Percentiles rank a stretch among this genome's conserved stretches.
These are phyloP conservation scores for Themeda triandra DNA, from an alignment of 176 grass and related monocot genomes.

Conservation along the genomic window DNA sequence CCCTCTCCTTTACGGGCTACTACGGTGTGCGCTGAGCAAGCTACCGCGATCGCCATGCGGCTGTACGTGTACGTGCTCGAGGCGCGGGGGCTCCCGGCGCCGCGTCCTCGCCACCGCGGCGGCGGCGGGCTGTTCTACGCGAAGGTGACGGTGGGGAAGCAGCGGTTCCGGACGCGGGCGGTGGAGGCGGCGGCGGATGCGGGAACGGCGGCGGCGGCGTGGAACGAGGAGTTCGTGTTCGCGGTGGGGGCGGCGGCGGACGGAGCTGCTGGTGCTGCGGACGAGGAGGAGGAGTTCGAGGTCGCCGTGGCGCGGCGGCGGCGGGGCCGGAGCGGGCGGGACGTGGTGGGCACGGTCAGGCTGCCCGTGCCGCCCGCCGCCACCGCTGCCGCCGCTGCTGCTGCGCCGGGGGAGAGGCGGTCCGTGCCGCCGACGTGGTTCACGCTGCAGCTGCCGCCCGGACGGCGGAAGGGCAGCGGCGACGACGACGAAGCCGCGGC, in stretches of 20 bases:
- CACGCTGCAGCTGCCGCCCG: constrained; percentile 60
- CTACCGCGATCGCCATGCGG: constrained; percentile 39
- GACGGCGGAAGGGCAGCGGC: neutral
- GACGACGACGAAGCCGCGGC: neutral
- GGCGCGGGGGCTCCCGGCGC: constrained; percentile 42
- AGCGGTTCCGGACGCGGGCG: constrained; percentile 49
- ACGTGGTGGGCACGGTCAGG: constrained; percentile 55
- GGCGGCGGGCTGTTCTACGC: constrained; percentile 38
- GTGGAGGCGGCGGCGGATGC: constrained; percentile 30
- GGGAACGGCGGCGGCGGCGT: neutral
- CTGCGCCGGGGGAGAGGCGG: constrained; percentile 9
- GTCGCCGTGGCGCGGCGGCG: constrained; percentile 47
- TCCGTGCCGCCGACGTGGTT: constrained; percentile 70
- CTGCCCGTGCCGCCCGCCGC: constrained; percentile 33
- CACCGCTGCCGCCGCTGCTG: neutral
- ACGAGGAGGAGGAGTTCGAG: constrained; percentile 26
- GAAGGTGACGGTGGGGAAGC: constrained; percentile 59
- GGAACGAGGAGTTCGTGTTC: constrained; percentile 84
- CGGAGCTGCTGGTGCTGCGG: neutral
- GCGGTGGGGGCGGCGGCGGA: constrained; percentile 11
- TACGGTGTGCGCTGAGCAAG: neutral
- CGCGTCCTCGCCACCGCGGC: neutral
- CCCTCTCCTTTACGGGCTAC: neutral
- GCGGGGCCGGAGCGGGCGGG: constrained; percentile 19
- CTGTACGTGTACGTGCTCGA: constrained; percentile 65